These are phyloP conservation scores for Kandelia obovata DNA, from an alignment of 345 rosid species.

Conservation along the genomic window DNA sequence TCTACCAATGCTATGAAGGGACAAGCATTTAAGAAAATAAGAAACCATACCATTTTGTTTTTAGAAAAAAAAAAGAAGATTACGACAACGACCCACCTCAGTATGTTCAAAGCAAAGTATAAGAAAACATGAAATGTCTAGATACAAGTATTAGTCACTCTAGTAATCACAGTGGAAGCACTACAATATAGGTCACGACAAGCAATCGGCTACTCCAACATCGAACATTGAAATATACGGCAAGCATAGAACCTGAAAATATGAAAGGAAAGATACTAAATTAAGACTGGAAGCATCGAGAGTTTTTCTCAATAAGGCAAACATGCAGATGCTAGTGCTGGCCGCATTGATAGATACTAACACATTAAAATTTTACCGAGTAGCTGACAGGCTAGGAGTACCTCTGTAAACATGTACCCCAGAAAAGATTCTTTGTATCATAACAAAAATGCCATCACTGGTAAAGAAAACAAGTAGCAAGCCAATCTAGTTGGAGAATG, in stretches of 20 bases:
- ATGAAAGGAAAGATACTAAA: neutral
- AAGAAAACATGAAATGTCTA: neutral
- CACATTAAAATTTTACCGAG: conserved; percentile 11
- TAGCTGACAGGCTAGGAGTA: neutral
- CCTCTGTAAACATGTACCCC: conserved; percentile 23
- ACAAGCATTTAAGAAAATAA: neutral
- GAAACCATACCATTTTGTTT: neutral
- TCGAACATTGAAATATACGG: neutral
- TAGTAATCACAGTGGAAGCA: neutral
- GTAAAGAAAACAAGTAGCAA: conserved; percentile 36
- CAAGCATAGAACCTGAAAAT: neutral
- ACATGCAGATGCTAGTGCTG: conserved; percentile 12
- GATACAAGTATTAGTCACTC: neutral
- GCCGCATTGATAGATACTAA: conserved; percentile 23
- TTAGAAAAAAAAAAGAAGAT: neutral
- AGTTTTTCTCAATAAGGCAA: conserved; percentile 7
- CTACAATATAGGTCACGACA: neutral
- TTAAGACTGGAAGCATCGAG: conserved; percentile 8
- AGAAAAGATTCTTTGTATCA: conserved; percentile 20
- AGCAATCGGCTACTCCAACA: neutral
- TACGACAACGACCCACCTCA: neutral
- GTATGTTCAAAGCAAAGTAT: neutral
- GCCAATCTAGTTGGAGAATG: conserved; percentile 30
- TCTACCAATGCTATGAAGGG: no score
- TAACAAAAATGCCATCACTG: conserved; percentile 38